phyloP scores from a whole-genome alignment of 306 rosid species.

The Ochetophila trinervis region DNA sequence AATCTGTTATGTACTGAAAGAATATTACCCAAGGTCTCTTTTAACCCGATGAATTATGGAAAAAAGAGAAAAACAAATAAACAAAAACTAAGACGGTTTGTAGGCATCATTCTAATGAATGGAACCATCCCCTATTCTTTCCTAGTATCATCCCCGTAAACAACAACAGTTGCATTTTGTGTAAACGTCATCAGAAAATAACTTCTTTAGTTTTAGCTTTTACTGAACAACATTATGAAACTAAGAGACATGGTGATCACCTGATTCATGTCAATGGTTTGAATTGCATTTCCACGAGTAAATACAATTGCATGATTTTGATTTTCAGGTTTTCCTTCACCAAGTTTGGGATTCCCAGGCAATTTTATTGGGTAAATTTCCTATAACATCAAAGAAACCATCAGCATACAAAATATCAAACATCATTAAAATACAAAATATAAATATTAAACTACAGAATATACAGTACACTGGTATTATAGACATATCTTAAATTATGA shows the following conservation, averaged over 20 bases:
- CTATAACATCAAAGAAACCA: constrained; percentile 36
- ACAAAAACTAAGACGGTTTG: too few species aligned
- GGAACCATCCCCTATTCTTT: background rate
- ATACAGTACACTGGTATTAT: too few species aligned
- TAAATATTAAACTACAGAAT: too few species aligned
- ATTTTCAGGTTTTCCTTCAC: constrained; percentile 98
- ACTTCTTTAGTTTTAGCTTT: background rate
- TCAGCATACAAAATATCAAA: constrained; percentile 7
- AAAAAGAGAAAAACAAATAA: too few species aligned
- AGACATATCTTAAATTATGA: too few species aligned
- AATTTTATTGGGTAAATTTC: constrained; percentile 86
- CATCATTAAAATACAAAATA: background rate
- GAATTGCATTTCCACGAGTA: constrained; percentile 95
- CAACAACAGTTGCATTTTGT: background rate
- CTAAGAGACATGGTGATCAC: constrained; percentile 31
- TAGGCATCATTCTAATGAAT: too few species aligned
- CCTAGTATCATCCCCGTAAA: background rate
- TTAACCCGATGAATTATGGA: too few species aligned
- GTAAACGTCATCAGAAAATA: background rate
- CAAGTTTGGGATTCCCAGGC: constrained; percentile 89
- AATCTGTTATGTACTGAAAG: too few species aligned
- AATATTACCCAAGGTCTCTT: too few species aligned
- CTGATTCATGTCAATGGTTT: constrained; percentile 99
- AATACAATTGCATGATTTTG: constrained; percentile 92
- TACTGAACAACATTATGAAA: background rate